phyloP scores from a whole-genome alignment of 352 stramenopile species.

The Globisporangium echinulatum region DNA sequence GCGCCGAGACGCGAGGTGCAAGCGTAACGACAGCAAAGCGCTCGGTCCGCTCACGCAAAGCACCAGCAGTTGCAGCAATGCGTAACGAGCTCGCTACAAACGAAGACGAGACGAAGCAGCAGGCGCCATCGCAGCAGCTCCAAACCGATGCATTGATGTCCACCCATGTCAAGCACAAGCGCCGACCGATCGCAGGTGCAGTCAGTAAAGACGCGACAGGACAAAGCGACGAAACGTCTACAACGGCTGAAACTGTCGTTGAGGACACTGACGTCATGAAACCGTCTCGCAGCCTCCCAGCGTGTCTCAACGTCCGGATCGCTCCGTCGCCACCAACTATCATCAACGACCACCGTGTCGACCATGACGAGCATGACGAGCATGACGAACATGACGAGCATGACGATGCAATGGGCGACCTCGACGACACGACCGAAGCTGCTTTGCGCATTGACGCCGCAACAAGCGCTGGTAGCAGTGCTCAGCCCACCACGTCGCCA shows the following conservation, averaged over 20 bases:
- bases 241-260: not conserved
- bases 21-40: not conserved
- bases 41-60: too few relatives aligned
- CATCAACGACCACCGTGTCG: not conserved
- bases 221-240: not conserved
- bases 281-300: not conserved
- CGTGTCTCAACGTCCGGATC: slow-evolving; percentile 7
- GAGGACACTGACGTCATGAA: not conserved
- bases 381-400: not conserved
- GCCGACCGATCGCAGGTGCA: not conserved
- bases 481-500: slow-evolving; percentile 15
- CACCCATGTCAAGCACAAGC: not conserved
- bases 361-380: not conserved
- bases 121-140: not conserved
- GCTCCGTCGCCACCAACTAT: slow-evolving; percentile 1
- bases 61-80: not conserved
- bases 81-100: not conserved
- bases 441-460: slow-evolving; percentile 33
- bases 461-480: slow-evolving; percentile 4
- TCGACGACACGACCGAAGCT: not conserved
- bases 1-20: too few relatives aligned
- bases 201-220: not conserved
- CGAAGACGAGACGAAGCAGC: not conserved
- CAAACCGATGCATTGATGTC: not conserved
- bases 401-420: not conserved